A percentile compares a stretch with the other conserved stretches of the same genome.
phyloP scores from a whole-genome alignment of 805 yeast genomes.

The Candida gorgasii region DNA sequence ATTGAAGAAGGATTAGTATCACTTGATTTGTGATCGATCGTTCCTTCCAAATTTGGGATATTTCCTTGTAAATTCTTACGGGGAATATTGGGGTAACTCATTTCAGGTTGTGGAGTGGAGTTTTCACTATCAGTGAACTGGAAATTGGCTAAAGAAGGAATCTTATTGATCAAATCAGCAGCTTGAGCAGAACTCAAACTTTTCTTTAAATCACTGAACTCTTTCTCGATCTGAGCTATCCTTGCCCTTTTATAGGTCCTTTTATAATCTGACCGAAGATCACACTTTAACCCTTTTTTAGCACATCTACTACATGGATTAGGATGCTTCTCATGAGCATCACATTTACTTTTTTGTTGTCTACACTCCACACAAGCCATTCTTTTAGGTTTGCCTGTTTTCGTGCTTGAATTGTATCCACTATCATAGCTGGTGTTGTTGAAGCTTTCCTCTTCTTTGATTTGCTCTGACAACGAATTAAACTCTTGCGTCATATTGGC shows the following conservation, averaged over 20 bases:
- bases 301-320: constrained; percentile 80
- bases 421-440: constrained; percentile 1
- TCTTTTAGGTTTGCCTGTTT: constrained; percentile 40
- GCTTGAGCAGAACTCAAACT: constrained; percentile 42
- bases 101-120: constrained; percentile 1
- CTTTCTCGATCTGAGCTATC: constrained; percentile 80
- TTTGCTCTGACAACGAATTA: constrained; percentile 29
- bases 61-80: background rate
- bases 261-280: constrained; percentile 77
- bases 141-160: constrained; percentile 23
- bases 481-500: constrained; percentile 48
- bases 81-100: background rate
- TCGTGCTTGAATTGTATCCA: constrained; percentile 1
- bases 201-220: constrained; percentile 67
- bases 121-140: constrained; percentile 6
- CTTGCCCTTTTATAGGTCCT: constrained; percentile 87
- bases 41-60: background rate
- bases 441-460: constrained; percentile 15
- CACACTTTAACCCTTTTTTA: constrained; percentile 69
- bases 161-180: constrained; percentile 27
- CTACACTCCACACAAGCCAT: constrained; percentile 96
- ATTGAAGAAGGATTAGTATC: constrained; percentile 25
- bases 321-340: constrained; percentile 75
- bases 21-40: constrained; percentile 15
- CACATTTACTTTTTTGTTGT: constrained; percentile 92